Percentiles rank a stretch among this genome's conserved stretches.
phyloP scores from a whole-genome alignment of 2,329 filamentous ascomycete genomes.

The Delphinella strobiligena region DNA sequence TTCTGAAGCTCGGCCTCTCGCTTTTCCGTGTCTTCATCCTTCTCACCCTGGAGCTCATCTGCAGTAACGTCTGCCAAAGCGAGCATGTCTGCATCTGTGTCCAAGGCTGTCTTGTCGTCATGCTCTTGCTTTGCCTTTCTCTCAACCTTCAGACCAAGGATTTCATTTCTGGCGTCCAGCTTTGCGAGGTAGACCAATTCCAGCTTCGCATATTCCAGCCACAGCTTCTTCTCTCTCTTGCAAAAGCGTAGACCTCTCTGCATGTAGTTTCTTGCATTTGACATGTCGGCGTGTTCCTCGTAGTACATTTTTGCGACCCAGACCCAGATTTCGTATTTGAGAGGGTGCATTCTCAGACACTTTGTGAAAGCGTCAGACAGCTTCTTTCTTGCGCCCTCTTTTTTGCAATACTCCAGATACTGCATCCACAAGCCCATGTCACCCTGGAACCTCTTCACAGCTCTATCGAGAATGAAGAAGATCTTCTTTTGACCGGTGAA shows the following conservation, averaged over 20 bases:
- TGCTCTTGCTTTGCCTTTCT: conserved; percentile 31
- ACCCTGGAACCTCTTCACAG: conserved; percentile 70
- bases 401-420: conserved; percentile 71
- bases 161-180: conserved; percentile 60
- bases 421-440: conserved; percentile 76
- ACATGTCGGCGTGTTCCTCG: conserved; percentile 76
- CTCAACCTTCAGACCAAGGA: conserved; percentile 48
- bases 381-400: conserved; percentile 51
- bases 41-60: conserved; percentile 45
- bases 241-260: conserved; percentile 84
- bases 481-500: conserved; percentile 64
- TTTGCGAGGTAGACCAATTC: conserved; percentile 88
- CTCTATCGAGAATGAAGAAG: conserved; percentile 81
- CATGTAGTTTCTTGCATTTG: conserved; percentile 72
- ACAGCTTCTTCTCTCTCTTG: conserved; percentile 58
- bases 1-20: conserved; percentile 49
- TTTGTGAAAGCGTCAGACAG: conserved; percentile 48
- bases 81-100: conserved; percentile 42
- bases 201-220: conserved; percentile 80
- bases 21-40: conserved; percentile 34
- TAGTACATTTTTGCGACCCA: conserved; percentile 67
- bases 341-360: conserved; percentile 74
- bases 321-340: conserved; percentile 73
- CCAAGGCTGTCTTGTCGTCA: conserved; percentile 22
- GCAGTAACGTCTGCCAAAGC: conserved; percentile 47